Percentiles rank a stretch among this genome's conserved stretches.
phyloP scores from a whole-genome alignment of 1,139 yeast genomes.

The Yamadazyma oceani region DNA sequence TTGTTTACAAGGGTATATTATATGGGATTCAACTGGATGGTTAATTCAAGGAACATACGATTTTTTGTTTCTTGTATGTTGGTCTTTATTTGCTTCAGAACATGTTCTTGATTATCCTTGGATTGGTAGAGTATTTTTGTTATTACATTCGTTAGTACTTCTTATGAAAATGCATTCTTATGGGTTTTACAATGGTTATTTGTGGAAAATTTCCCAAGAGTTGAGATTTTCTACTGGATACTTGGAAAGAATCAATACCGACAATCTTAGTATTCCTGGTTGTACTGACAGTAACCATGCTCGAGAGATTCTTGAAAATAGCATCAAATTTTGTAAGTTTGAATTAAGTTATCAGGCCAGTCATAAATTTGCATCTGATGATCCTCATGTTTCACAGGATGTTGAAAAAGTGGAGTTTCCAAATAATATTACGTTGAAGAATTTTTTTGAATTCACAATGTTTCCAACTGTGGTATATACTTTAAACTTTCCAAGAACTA shows the following conservation, averaged over 20 bases:
- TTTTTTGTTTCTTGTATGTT: constrained; percentile 46
- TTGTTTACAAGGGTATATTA: constrained; percentile 40
- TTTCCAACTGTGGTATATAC: constrained; percentile 89
- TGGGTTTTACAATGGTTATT: constrained; percentile 84
- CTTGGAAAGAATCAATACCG: constrained; percentile 20
- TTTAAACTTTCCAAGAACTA: constrained; percentile 76
- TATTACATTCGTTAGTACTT: constrained; percentile 80
- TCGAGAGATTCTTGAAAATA: constrained; percentile 35
- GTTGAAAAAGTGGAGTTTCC: constrained; percentile 54
- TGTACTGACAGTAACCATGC: constrained; percentile 27
- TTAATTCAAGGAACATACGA: constrained; percentile 58
- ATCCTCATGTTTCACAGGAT: constrained; percentile 20
- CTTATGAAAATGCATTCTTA: constrained; percentile 93
- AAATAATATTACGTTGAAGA: constrained; percentile 57
- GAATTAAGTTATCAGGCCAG: constrained; percentile 56
- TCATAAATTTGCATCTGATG: constrained; percentile 17
- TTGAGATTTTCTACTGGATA: constrained; percentile 45
- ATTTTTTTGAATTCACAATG: constrained; percentile 79
- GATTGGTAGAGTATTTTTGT: constrained; percentile 82
- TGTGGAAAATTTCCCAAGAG: constrained; percentile 68
- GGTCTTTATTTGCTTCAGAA: constrained; percentile 52
- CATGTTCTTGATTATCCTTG: constrained; percentile 59
- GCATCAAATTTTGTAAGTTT: constrained; percentile 61
- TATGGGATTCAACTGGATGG: constrained; percentile 68
- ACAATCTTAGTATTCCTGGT: constrained; percentile 17